Conservation (phyloP, 306 rosid species). For the Prinsepia uniflora region DNA sequence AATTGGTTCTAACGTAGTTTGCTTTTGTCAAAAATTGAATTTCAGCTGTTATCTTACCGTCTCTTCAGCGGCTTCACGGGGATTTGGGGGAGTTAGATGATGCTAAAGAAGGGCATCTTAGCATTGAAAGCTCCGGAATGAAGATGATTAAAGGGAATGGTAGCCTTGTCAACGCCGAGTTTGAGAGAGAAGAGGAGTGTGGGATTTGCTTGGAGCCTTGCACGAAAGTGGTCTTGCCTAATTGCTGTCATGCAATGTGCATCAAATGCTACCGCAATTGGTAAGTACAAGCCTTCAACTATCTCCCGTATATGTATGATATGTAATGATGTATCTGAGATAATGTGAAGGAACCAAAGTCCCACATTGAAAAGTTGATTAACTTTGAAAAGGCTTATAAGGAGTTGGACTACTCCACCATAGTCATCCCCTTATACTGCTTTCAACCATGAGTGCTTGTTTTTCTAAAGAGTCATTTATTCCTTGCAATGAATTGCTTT, state of each 20-base stretch:
- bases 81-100: conserved; percentile 51
- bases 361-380: too few relatives aligned
- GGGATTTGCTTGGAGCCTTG: conserved; percentile 97
- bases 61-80: conserved; percentile 84
- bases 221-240: conserved; percentile 88
- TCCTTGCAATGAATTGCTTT: conserved; percentile 5
- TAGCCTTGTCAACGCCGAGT: conserved; percentile 37
- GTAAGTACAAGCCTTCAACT: conserved; percentile 34
- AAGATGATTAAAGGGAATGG: conserved; percentile 45
- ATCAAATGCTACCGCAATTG: conserved; percentile 97
- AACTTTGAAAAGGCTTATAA: too few relatives aligned
- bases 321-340: too few relatives aligned
- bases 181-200: conserved; percentile 92
- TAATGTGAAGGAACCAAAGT: too few relatives aligned
- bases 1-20: conserved; percentile 23
- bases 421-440: neutral
- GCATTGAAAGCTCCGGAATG: conserved; percentile 41
- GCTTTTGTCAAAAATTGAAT: conserved; percentile 25
- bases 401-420: too few relatives aligned
- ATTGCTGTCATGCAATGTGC: conserved; percentile 96
- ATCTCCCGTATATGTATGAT: neutral
- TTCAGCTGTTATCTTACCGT: conserved; percentile 83
- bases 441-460: conserved; percentile 2
- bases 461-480: neutral
- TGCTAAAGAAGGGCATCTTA: conserved; percentile 37